Percentiles rank a stretch among this genome's conserved stretches.
These are phyloP conservation scores for Botrytis squamosa DNA, from an alignment of 2,329 filamentous ascomycete species.

Conservation along the genomic window DNA sequence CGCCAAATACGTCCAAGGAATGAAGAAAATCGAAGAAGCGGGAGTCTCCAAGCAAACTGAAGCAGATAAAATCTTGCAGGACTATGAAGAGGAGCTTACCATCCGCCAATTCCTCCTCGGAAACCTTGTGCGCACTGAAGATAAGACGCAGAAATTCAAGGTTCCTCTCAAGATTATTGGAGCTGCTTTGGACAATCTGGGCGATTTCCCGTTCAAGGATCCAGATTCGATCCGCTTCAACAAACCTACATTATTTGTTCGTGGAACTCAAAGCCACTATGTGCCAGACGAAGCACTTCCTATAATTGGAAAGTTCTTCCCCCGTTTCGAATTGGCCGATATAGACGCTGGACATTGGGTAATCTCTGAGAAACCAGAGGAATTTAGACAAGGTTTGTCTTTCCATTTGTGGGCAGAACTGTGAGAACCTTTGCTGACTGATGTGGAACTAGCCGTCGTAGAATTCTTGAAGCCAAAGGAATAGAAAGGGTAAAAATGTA, in stretches of 20 bases:
- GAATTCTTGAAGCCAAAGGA: constrained; percentile 58
- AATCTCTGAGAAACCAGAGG: constrained; percentile 82
- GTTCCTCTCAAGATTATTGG: constrained; percentile 74
- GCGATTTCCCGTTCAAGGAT: constrained; percentile 83
- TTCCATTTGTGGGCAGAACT: neutral
- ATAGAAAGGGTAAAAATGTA: constrained; percentile 40
- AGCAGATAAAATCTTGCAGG: constrained; percentile 74
- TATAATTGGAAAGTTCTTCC: constrained; percentile 80
- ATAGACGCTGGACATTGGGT: constrained; percentile 84
- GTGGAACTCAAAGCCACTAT: constrained; percentile 75
- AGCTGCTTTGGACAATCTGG: constrained; percentile 65
- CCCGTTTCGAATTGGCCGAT: constrained; percentile 69
- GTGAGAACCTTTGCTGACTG: constrained; percentile 21
- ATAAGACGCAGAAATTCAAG: constrained; percentile 65
- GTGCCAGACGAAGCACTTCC: constrained; percentile 78
- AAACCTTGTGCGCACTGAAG: constrained; percentile 65
- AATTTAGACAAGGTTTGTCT: constrained; percentile 67
- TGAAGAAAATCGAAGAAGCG: constrained; percentile 75
- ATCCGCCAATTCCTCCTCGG: constrained; percentile 91
- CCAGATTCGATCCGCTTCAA: constrained; percentile 66
- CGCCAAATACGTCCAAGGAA: constrained; percentile 75
- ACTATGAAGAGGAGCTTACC: constrained; percentile 68
- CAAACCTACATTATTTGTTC: constrained; percentile 77
- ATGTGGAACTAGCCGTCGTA: constrained; percentile 52
- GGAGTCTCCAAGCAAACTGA: constrained; percentile 68